A percentile compares a stretch with the other conserved stretches of the same genome.
Evolutionary conservation across 768 basidiomycete genomes (phyloP).

Genomic region (Termitomyces sp.): DNA sequence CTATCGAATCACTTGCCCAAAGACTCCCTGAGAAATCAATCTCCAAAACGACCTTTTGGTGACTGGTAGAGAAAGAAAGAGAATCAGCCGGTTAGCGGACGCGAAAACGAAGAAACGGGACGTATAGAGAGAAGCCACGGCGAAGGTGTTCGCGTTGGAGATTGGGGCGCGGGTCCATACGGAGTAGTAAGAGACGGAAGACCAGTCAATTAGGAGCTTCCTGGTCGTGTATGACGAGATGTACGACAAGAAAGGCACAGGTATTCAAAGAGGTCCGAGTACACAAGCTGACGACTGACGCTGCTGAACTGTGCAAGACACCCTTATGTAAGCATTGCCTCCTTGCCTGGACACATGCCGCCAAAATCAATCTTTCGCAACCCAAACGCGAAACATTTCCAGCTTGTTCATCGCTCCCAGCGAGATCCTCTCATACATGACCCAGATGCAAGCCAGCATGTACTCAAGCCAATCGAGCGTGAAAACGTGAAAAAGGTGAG

Average conservation of each 20-base stretch:
- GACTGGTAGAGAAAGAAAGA: conserved; percentile 66
- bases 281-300: conserved; percentile 11
- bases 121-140: conserved; percentile 89
- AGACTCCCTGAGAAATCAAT: conserved; percentile 87
- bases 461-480: conserved; percentile 79
- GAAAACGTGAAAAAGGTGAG: conserved; percentile 64
- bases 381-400: conserved; percentile 89
- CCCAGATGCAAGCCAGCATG: conserved; percentile 80
- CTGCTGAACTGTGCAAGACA: conserved; percentile 14
- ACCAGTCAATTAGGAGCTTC: conserved; percentile 21
- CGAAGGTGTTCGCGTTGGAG: conserved; percentile 77
- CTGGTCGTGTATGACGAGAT: conserved; percentile 10
- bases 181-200: conserved; percentile 13
- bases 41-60: conserved; percentile 94
- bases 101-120: conserved; percentile 29
- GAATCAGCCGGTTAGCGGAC: conserved; percentile 32
- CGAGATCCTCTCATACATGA: conserved; percentile 95
- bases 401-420: conserved; percentile 95
- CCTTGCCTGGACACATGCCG: conserved; percentile 44
- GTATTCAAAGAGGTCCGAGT: conserved; percentile 6
- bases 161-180: conserved; percentile 44
- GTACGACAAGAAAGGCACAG: conserved; percentile 3
- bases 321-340: conserved; percentile 26
- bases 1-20: conserved; percentile 49
- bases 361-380: conserved; percentile 85